Evolutionary conservation across 345 rosid species (phyloP), one percentile per base, ranked within the genome.

Genomic region (Durio zibethinus): DNA sequence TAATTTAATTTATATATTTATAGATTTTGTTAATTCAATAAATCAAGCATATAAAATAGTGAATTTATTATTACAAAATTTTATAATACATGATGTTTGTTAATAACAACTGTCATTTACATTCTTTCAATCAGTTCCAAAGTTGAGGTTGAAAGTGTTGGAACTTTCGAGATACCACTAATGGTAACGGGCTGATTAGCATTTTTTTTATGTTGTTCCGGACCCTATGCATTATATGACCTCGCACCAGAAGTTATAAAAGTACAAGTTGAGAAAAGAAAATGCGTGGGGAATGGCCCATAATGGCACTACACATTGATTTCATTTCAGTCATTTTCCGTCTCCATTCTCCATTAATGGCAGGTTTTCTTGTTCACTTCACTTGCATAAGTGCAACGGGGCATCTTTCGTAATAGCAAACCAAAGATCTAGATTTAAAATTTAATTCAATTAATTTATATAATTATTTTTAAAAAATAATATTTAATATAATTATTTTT

Each of bases 301-400:
- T 27, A 69, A 25, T 69, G 57, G 73, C 35, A 69, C 57, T 5
- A 23, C 18, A n/a, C 48, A 20, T n/a, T 8, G 14, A 31, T 61
- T 62, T 62, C 67, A 38, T 65, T 38, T 38, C 71, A n/a, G 31
- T 38, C 71, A n/a, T n/a, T 65, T 65, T 65, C 48, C 7, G 36
- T 65, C 71, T 20, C 48, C 48, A 65, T 65, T 65, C 71, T 20
- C 48, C 48, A 65, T 65, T 65, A n/a, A 38, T 10, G 16, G 2
- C 48, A 38, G 68, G 23, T 6, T 63, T 25, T 35, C 43, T 63
- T 9, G 4, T 53, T n/a, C 59, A n/a, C 11, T 53, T 53, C 23
- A 18, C 45, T 15, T 35, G 6, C 25, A 18, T 36, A 9, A 35
- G 27, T 63, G 43, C n/a, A 18, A 63, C 10, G 14, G 27, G 47